phyloP scores from a whole-genome alignment of 176 grass and related monocot genomes.

The Tillandsia leiboldiana region DNA sequence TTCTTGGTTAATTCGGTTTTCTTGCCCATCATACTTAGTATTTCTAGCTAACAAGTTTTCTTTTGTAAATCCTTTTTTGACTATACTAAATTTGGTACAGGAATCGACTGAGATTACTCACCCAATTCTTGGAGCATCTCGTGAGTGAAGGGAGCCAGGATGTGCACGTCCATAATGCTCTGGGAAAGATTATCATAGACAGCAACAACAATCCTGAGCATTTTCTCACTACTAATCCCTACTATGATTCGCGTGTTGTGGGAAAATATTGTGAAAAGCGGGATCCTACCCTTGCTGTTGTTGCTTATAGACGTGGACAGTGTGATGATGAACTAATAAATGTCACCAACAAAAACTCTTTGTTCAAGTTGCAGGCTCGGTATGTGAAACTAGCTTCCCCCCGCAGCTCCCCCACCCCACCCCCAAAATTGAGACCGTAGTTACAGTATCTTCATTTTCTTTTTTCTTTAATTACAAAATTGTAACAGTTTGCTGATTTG shows the following conservation, averaged over 20 bases:
- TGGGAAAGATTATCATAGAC: conserved; percentile 95
- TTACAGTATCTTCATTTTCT: background rate
- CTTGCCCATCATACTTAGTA: no score
- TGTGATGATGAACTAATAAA: conserved; percentile 90
- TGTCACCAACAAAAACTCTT: conserved; percentile 88
- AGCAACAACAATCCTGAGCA: conserved; percentile 97
- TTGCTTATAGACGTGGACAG: conserved; percentile 87
- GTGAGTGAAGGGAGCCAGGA: conserved; percentile 95
- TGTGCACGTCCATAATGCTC: conserved; percentile 93
- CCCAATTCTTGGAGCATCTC: conserved; percentile 87
- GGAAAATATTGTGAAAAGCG: conserved; percentile 98
- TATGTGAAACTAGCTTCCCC: conserved; percentile 27
- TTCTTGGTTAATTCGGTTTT: no score
- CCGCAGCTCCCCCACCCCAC: no score
- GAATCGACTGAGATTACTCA: conserved; percentile 66
- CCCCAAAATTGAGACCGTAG: no score
- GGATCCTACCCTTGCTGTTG: conserved; percentile 92
- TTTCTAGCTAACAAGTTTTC: no score
- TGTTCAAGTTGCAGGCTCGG: conserved; percentile 96
- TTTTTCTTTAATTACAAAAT: background rate
- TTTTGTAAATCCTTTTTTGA: no score
- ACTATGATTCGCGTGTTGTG: conserved; percentile 90
- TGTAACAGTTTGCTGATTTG: background rate
- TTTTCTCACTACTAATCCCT: conserved; percentile 98
- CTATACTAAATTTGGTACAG: conserved; percentile 15